phyloP scores from a whole-genome alignment of 2,329 filamentous ascomycete genomes.

The Cercospora sesami region DNA sequence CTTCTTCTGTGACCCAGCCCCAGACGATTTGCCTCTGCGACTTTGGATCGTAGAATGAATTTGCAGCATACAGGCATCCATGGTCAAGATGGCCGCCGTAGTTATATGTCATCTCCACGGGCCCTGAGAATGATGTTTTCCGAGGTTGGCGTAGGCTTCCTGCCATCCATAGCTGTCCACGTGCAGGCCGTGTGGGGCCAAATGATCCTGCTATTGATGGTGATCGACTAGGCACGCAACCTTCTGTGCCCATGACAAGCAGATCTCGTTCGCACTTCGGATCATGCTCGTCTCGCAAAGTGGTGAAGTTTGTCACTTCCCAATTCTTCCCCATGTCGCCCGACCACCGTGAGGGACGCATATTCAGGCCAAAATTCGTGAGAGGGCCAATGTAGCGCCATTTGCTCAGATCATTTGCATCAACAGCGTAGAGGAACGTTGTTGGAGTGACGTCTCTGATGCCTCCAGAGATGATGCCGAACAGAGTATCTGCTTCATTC shows the following conservation, averaged over 20 bases:
- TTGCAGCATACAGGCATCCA: constrained; percentile 52
- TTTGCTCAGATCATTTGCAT: constrained; percentile 42
- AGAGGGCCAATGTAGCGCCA: constrained; percentile 52
- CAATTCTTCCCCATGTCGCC: constrained; percentile 55
- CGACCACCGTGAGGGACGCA: constrained; percentile 48
- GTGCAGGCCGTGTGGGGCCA: constrained; percentile 32
- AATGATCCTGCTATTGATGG: constrained; percentile 23
- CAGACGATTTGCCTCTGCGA: constrained; percentile 47
- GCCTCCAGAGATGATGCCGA: constrained; percentile 54
- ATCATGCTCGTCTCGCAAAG: constrained; percentile 40
- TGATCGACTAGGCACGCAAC: constrained; percentile 35
- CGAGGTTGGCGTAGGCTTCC: constrained; percentile 34
- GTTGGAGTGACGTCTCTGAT: constrained; percentile 46
- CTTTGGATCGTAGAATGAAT: constrained; percentile 50
- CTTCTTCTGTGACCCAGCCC: constrained; percentile 56
- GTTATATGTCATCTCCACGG: constrained; percentile 38
- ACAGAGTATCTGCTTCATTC: constrained; percentile 37
- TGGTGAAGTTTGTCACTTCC: constrained; percentile 53
- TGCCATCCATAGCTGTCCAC: constrained; percentile 50
- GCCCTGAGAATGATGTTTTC: neutral
- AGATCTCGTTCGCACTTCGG: constrained; percentile 41
- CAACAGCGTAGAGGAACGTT: constrained; percentile 50
- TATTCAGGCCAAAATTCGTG: constrained; percentile 44
- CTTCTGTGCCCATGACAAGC: constrained; percentile 51
- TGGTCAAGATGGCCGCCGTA: constrained; percentile 53